Evolutionary conservation across 495 filamentous ascomycete species (phyloP).

Genomic region (Penicillium angulare): DNA sequence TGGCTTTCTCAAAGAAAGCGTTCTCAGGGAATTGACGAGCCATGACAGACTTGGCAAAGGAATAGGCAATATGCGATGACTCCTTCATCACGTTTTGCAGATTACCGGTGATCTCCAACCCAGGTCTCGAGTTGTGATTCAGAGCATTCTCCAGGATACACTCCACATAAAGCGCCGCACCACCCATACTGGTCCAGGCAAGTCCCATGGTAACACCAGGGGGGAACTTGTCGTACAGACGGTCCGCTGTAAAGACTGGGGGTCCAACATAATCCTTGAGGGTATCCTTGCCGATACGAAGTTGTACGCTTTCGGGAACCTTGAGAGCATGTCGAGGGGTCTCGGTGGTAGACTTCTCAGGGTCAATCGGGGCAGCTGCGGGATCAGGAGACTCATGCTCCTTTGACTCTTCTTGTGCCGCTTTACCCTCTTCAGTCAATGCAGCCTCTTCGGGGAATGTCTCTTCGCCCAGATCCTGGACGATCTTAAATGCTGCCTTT

Average conservation of each 20-base stretch:
- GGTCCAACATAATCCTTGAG: conserved; percentile 98
- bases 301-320: conserved; percentile 83
- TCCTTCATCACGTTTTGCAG: conserved; percentile 98
- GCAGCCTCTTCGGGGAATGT: conserved; percentile 78
- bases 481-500: conserved; percentile 95
- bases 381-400: conserved; percentile 60
- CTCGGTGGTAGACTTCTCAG: conserved; percentile 70
- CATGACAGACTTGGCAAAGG: conserved; percentile 88
- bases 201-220: conserved; percentile 99
- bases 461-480: conserved; percentile 90
- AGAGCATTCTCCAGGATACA: conserved; percentile 87
- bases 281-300: conserved; percentile 84
- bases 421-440: conserved; percentile 85
- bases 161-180: conserved; percentile 94
- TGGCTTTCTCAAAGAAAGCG: conserved; percentile 93
- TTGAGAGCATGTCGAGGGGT: conserved; percentile 75
- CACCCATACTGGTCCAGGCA: conserved; percentile 98
- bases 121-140: conserved; percentile 65
- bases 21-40: conserved; percentile 83
- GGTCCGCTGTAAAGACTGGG: conserved; percentile 90
- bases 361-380: conserved; percentile 54
- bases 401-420: conserved; percentile 67
- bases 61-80: conserved; percentile 90
- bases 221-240: conserved; percentile 90
- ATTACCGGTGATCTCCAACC: conserved; percentile 89